A percentile compares a stretch with the other conserved stretches of the same genome.
Evolutionary conservation across 371 early-diverging fungal genomes (phyloP).

Genomic region (Mortierella sp.): DNA sequence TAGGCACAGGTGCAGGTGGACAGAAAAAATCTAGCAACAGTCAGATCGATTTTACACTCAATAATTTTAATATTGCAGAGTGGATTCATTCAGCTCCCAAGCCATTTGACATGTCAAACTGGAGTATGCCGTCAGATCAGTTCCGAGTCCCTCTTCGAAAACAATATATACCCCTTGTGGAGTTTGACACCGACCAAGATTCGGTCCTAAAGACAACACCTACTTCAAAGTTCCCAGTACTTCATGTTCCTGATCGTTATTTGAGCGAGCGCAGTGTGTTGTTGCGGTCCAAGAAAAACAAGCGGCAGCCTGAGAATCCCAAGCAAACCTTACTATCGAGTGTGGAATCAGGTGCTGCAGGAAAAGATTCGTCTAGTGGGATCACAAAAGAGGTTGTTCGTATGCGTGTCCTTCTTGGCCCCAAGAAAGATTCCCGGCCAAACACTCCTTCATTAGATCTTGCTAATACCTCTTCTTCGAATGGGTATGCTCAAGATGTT

Average conservation of each 20-base stretch:
- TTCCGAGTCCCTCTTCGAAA: conserved; percentile 38
- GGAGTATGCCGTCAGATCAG: conserved; percentile 9
- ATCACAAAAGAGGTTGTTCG: conserved; percentile 31
- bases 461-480: conserved; percentile 9
- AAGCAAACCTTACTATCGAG: not conserved
- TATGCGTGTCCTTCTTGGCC: conserved; percentile 39
- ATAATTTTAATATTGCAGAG: conserved; percentile 44
- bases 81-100: conserved; percentile 42
- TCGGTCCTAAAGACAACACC: conserved; percentile 25
- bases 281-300: conserved; percentile 17
- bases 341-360: conserved; percentile 7
- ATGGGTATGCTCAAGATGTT: conserved; percentile 58
- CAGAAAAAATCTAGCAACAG: conserved; percentile 27
- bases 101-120: conserved; percentile 17
- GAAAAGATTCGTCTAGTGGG: not conserved
- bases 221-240: conserved; percentile 31
- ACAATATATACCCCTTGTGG: conserved; percentile 52
- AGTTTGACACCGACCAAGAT: conserved; percentile 49
- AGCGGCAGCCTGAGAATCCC: conserved; percentile 7
- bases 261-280: conserved; percentile 24
- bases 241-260: conserved; percentile 40
- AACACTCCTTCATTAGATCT: conserved; percentile 11
- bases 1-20: conserved; percentile 11
- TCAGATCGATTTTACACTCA: conserved; percentile 49
- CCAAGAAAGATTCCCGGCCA: conserved; percentile 27